Conservation (phyloP, 208 protist genomes). For the Trypanosoma scelopori region DNA sequence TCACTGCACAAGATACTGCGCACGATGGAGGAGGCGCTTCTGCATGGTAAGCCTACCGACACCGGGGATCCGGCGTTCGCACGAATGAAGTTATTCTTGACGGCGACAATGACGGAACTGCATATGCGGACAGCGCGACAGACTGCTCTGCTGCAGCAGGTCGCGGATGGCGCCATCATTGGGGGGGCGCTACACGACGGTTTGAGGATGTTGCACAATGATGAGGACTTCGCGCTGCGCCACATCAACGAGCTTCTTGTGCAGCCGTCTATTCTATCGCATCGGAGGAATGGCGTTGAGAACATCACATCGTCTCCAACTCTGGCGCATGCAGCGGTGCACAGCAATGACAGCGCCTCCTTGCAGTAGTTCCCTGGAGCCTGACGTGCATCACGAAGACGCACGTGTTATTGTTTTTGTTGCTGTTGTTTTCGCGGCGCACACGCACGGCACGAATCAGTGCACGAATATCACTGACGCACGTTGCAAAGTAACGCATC, state of each 20-base stretch:
- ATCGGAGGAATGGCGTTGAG: no score
- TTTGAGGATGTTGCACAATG: conserved; percentile 41
- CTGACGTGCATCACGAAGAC: no score
- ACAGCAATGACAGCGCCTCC: background rate
- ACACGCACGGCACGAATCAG: no score
- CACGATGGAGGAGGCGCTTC: conserved; percentile 29
- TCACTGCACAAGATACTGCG: conserved; percentile 41
- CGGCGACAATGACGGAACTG: conserved; percentile 45
- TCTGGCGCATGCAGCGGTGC: background rate
- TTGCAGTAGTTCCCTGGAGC: no score
- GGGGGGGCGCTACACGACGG: conserved; percentile 35
- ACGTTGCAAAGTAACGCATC: no score
- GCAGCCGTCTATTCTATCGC: background rate
- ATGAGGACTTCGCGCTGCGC: conserved; percentile 44
- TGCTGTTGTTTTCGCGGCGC: no score
- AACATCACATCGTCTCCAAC: background rate
- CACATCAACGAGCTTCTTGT: conserved; percentile 62
- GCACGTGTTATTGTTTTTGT: no score
- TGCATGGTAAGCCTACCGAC: background rate
- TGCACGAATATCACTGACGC: no score
- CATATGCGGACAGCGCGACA: conserved; percentile 47
- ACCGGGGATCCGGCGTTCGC: conserved; percentile 5
- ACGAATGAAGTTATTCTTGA: conserved; percentile 35
- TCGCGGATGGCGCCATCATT: conserved; percentile 29
- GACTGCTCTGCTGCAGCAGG: conserved; percentile 38